Percentiles rank a stretch among this genome's conserved stretches.
phyloP scores from a whole-genome alignment of 345 rosid genomes.

The Erucastrum elatum region DNA sequence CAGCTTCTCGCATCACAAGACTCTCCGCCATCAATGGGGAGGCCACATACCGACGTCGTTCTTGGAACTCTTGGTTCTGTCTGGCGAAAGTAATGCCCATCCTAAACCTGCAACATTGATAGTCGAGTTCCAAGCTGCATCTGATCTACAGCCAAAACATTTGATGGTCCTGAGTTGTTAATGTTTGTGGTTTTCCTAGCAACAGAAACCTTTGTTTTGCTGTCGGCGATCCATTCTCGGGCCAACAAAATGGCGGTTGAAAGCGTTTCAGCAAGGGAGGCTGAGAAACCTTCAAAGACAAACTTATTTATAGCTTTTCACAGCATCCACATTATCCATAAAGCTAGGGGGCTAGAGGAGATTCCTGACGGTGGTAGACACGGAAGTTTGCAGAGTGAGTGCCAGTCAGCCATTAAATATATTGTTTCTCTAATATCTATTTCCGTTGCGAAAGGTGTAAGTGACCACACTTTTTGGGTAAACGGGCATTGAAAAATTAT shows the following conservation, averaged over 20 bases:
- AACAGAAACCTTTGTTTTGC: not conserved
- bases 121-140: not conserved
- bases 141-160: not conserved
- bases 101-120: not conserved
- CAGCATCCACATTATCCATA: too few relatives aligned
- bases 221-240: not conserved
- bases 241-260: not conserved
- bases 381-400: too few relatives aligned
- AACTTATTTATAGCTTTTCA: too few relatives aligned
- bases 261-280: not conserved
- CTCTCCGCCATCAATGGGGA: not conserved
- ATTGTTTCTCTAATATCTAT: too few relatives aligned
- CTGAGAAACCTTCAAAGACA: not conserved
- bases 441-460: too few relatives aligned
- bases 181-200: not conserved
- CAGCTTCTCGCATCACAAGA: not conserved
- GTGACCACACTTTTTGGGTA: too few relatives aligned
- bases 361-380: too few relatives aligned
- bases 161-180: not conserved
- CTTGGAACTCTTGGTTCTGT: not conserved
- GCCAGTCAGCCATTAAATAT: too few relatives aligned
- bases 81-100: not conserved
- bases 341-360: too few relatives aligned
- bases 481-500: not conserved
- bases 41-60: not conserved